Base-by-base conservation (phyloP, 2,329 filamentous ascomycete species). In the Metarhizium album region DNA sequence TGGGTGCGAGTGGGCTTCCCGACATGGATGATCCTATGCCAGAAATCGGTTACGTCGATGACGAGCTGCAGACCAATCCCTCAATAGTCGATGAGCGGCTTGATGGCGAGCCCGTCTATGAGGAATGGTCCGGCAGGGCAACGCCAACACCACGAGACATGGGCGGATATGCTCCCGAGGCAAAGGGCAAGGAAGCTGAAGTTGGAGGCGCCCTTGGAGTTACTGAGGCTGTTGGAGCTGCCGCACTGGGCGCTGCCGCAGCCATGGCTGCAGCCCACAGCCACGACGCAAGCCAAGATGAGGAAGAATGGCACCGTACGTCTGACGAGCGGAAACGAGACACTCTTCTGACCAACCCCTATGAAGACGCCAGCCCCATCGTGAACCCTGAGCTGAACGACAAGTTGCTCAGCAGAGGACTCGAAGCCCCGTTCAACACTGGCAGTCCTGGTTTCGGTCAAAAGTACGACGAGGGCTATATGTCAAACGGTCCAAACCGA, bases 401-500 rank as follows among this genome's bases (percentile, higher is more conserved):
- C 29, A 72, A 73, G 52, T 69, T 82, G 22, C 64, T 80, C 20
- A 61, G 63, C 42, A 60, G 67, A 45, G 66, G 67, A 4, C 68
- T 71, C 33, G 66, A 67, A 50, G 64, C 68, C 58, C 64, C 71
- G 57, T 74, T 77, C 67, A 62, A 76, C 64, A 67, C 78, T 57
- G 69, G 79, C 65, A 75, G 83, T 62, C 78, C 79, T 46, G 65
- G 74, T 59, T 79, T 74, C 42, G 74, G 76, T 53, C 79, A 72
- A 53, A 87, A 83, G 64, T 73, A 70, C 48, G 88, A 96, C 62
- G 91, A 97, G 70, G 91, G 90, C 7, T 97, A 96, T 68, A 90
- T 91, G 57, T 95, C 91, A 23, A 88, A 80, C 50, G 79, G 74
- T 2, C 76, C 78, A 2, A 75, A 78, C 55, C 75, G 77, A 57